These are phyloP conservation scores for Leccinum griseonigrum DNA, from an alignment of 1,284 basidiomycete genomes.

Conservation along the genomic window DNA sequence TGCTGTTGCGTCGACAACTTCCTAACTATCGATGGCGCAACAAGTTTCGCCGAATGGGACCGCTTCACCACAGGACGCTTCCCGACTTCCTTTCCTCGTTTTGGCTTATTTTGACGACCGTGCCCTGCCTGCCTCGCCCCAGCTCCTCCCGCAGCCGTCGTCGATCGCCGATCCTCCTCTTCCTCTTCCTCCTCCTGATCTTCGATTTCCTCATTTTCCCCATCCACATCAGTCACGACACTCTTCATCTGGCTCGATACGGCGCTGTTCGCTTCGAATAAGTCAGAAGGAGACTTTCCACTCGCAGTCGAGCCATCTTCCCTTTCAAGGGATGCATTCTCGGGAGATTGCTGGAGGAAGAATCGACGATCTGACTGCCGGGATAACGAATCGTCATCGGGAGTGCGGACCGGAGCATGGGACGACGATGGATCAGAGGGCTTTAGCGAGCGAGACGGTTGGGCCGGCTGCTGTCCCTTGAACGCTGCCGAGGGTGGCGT, in stretches of 20 bases:
- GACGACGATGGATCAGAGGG: constrained; percentile 6
- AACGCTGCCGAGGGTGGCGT: background rate
- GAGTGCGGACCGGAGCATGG: constrained; percentile 8
- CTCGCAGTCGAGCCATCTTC: constrained; percentile 30
- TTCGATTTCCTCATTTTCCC: constrained; percentile 16
- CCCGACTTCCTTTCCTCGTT: constrained; percentile 33
- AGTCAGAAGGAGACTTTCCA: constrained; percentile 32
- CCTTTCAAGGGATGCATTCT: constrained; percentile 35
- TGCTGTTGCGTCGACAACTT: constrained; percentile 27
- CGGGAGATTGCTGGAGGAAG: constrained; percentile 46
- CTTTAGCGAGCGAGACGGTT: background rate
- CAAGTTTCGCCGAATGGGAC: constrained; percentile 30
- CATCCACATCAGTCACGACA: constrained; percentile 21
- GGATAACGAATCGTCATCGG: constrained; percentile 23
- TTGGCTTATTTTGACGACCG: constrained; percentile 25
- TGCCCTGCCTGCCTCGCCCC: constrained; percentile 9
- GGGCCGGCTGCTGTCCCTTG: constrained; percentile 1
- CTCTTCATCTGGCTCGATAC: constrained; percentile 40
- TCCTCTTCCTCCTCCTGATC: constrained; percentile 17
- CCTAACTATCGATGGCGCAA: constrained; percentile 28
- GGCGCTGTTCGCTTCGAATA: constrained; percentile 35
- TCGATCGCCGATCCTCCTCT: constrained; percentile 27
- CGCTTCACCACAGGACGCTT: constrained; percentile 28
- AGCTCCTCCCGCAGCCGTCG: constrained; percentile 10
- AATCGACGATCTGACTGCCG: constrained; percentile 39